Evolutionary conservation across 208 protist species (phyloP), one percentile per base, ranked within the genome.

Genomic region (Crithidia acanthocephali): DNA sequence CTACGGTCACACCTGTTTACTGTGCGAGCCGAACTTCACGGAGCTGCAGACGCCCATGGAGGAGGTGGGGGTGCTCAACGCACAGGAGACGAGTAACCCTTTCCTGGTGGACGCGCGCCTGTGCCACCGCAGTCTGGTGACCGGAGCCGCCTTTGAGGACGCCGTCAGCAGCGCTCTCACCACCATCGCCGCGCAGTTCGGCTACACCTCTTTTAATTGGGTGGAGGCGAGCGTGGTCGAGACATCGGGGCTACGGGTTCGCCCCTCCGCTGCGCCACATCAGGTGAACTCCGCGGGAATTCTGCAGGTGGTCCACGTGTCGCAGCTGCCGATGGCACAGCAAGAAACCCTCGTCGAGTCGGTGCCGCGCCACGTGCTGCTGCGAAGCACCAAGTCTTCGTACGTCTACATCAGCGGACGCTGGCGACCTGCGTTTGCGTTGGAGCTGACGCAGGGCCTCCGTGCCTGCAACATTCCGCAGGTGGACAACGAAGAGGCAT

Each of bases 21-120:
- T 81, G 42, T 86, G 76, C 52, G 68, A 62, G 22, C 16, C 72
- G 4, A 53, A 30, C 22, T 64, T 56, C 27, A 47, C 44, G 22
- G 55, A 16, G 1, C 27, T n/a, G 7, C n/a, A 33, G 28, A 23
- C 57, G 7, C 7, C 76, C 28, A 42, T 28, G 16, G 50, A 53
- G 2, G 65, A 79, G 50, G 65, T 87, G 18, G 51, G 47, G 27
- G 30, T 95, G 51, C 70, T 88, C 40, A 95, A 93, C 63, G 81
- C 81, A 8, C 91, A 95, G 64, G 81, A 95, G 51, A 92, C 84
- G n/a, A 86, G 59, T n/a, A 95, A 95, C 51, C 86, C 91, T 2
- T 95, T 91, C 66, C 55, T 81, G 9, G 35, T 93, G 32, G 91
- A 95, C 57, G 25, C 69, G 25, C 27, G 71, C 9, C 80, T 95